A percentile compares a stretch with the other conserved stretches of the same genome.
phyloP scores from a whole-genome alignment of 805 yeast genomes.

The Pichia deserticola region DNA sequence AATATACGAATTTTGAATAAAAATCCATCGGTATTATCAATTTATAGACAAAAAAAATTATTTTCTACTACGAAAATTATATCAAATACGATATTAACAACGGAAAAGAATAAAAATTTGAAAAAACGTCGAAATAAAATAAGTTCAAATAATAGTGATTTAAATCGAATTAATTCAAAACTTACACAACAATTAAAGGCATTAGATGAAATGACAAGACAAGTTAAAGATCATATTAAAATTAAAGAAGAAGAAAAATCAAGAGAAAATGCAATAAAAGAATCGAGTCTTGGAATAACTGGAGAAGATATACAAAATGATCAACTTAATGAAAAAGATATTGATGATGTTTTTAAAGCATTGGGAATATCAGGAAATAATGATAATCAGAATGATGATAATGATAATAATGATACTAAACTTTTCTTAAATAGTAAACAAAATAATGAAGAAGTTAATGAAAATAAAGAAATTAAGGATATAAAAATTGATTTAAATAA shows the following conservation, averaged over 20 bases:
- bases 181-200: slow-evolving; percentile 21
- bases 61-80: too few relatives aligned
- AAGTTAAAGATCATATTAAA: slow-evolving; percentile 19
- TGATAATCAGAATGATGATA: too few relatives aligned
- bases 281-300: slow-evolving; percentile 8
- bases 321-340: slow-evolving; percentile 19
- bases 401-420: not conserved
- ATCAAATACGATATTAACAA: not conserved
- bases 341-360: slow-evolving; percentile 23
- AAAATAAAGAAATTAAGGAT: not conserved
- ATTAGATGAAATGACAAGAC: slow-evolving; percentile 27
- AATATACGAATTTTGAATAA: too few relatives aligned
- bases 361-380: slow-evolving; percentile 8
- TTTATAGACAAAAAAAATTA: too few relatives aligned
- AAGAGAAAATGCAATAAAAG: slow-evolving; percentile 13
- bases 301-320: slow-evolving; percentile 10
- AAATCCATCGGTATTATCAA: too few relatives aligned
- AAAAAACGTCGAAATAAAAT: not conserved
- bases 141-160: not conserved
- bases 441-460: not conserved
- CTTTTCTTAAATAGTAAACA: not conserved
- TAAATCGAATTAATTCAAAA: slow-evolving; percentile 10
- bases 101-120: not conserved
- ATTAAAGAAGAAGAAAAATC: slow-evolving; percentile 15
- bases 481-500: slow-evolving; percentile 4